Evolutionary conservation across 768 basidiomycete genomes (phyloP), one percentile per base, ranked within the genome.

Genomic region (Suillus discolor): DNA sequence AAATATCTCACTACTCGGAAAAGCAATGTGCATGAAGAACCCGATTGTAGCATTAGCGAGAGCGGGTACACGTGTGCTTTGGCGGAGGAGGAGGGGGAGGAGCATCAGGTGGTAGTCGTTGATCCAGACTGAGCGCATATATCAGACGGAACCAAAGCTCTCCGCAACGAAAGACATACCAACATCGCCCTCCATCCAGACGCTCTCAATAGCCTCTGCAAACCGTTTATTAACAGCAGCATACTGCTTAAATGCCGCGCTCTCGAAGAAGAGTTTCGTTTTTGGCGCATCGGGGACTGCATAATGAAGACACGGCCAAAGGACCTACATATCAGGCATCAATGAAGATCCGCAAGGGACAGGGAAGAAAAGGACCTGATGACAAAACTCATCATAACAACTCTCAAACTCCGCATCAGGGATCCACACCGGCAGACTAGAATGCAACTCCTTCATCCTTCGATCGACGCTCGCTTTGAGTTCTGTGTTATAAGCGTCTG

Each of bases 81-180:
- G 83, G 60, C 96, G 89, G 36, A 99, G 85, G 78, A 98, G 88
- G 51, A 85, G 83, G 1, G 97, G 97, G 11, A 97, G 87, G 59
- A 99, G 89, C 83, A 97, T 91, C 57, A 99, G 89, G 73, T 99
- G 97, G 78, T 98, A 99, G 80, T 99, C 97, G 78, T 99, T 95
- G 4, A 93, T 84, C 90, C 90, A 92, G 70, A 93, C 84, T 51
- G 12, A 23, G 12, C 3, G n/a, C 45, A 2, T 15, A 25, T 11
- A 3, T 73, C 57, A 72, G 67, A 0, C 28, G 25, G 6, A 36
- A 54, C 34, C 62, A 45, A 51, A 49, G 60, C 31, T 41, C 28
- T 6, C 55, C 31, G 16, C 18, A 57, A 28, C 41, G 31, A 60
- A 64, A 28, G 6, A 70, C 73, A 15, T 34, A 87, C 84, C 87